Evolutionary conservation across 176 grass and related monocot species (phyloP).

Genomic region (Raddia distichophylla): DNA sequence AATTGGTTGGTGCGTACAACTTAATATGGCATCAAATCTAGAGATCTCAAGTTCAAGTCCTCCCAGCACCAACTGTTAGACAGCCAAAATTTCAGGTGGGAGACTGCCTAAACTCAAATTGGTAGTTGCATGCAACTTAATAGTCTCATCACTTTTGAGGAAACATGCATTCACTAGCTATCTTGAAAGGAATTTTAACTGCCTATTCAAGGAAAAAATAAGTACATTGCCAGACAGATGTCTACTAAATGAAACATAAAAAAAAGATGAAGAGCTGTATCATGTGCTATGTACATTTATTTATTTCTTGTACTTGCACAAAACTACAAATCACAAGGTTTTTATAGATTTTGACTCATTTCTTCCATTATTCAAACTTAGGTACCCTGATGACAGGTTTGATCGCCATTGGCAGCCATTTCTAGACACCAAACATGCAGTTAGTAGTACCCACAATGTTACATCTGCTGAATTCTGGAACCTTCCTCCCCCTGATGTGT

Average conservation of each 20-base stretch:
- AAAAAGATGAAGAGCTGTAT: not conserved
- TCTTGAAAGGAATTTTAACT: not conserved
- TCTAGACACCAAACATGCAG: constrained; percentile 53
- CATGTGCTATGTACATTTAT: not conserved
- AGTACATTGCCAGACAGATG: not conserved
- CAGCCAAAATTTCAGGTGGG: too few relatives aligned
- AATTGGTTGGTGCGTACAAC: too few relatives aligned
- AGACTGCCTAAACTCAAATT: too few relatives aligned
- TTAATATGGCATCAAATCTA: too few relatives aligned
- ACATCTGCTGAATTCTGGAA: constrained; percentile 84
- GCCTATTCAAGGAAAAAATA: constrained; percentile 21
- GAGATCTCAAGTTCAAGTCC: too few relatives aligned
- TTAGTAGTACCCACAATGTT: constrained; percentile 86
- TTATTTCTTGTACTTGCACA: constrained; percentile 1
- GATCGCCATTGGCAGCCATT: constrained; percentile 89
- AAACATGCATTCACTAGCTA: constrained; percentile 6
- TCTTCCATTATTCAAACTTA: constrained; percentile 41
- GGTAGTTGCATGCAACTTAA: too few relatives aligned
- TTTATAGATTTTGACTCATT: constrained; percentile 13
- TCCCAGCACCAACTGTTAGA: too few relatives aligned
- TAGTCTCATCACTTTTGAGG: not conserved
- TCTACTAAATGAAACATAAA: not conserved
- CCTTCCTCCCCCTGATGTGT: constrained; percentile 70
- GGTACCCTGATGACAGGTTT: constrained; percentile 89
- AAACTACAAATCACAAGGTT: not conserved